These are phyloP conservation scores for Ricinus communis DNA, from an alignment of 345 rosid genomes.

Conservation along the genomic window DNA sequence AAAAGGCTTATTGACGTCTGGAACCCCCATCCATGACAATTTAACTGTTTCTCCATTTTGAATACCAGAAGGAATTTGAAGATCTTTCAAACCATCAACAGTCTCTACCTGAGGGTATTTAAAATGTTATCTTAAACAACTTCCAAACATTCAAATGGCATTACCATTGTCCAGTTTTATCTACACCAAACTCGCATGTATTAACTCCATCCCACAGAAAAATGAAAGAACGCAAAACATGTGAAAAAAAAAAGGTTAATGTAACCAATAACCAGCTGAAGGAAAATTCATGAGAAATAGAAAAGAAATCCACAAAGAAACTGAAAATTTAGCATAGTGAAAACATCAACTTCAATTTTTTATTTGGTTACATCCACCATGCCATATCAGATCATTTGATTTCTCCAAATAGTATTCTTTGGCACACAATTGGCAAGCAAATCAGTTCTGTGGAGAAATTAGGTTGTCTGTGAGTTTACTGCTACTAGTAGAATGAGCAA, in stretches of 20 bases:
- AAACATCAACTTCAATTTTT: too few relatives aligned
- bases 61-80: slow-evolving; percentile 70
- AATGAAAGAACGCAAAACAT: not conserved
- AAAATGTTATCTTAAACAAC: slow-evolving; percentile 4
- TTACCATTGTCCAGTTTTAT: not conserved
- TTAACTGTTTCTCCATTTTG: slow-evolving; percentile 82
- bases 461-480: not conserved
- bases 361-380: not conserved
- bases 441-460: too few relatives aligned
- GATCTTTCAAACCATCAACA: slow-evolving; percentile 72
- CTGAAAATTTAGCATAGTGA: not conserved
- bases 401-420: not conserved
- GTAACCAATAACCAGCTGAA: not conserved
- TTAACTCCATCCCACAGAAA: slow-evolving; percentile 1
- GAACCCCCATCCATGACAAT: slow-evolving; percentile 68
- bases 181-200: not conserved
- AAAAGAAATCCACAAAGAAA: not conserved
- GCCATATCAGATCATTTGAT: not conserved
- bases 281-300: not conserved
- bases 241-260: too few relatives aligned
- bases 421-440: too few relatives aligned
- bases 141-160: not conserved
- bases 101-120: slow-evolving; percentile 75
- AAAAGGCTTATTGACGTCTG: slow-evolving; percentile 69
- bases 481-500: not conserved